A percentile compares a stretch with the other conserved stretches of the same genome.
These are phyloP conservation scores for Rhamnella rubrinervis DNA, from an alignment of 331 rosid genomes.

Conservation along the genomic window DNA sequence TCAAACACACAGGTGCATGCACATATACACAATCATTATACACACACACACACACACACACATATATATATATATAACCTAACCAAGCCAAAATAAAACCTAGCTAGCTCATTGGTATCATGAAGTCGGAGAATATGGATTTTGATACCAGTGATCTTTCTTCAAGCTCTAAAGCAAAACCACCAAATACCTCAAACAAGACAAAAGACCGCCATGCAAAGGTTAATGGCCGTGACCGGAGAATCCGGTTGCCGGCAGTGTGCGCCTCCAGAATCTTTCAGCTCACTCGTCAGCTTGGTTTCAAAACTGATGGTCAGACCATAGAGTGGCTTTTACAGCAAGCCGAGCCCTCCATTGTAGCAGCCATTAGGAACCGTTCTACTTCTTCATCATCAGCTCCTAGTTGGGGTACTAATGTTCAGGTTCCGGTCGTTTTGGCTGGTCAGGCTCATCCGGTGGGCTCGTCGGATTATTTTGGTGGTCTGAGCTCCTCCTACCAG, in stretches of 20 bases:
- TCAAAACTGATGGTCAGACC: conserved; percentile 41
- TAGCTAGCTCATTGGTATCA: too few relatives aligned
- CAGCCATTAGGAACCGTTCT: conserved; percentile 8
- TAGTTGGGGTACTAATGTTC: too few relatives aligned
- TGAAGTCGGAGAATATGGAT: too few relatives aligned
- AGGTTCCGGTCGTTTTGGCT: neutral
- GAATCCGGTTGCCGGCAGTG: conserved; percentile 24
- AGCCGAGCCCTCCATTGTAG: conserved; percentile 29
- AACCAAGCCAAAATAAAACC: too few relatives aligned
- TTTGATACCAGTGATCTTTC: too few relatives aligned
- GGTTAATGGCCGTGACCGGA: conserved; percentile 38
- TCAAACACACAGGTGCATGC: too few relatives aligned
- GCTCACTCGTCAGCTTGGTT: conserved; percentile 47
- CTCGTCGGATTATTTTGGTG: too few relatives aligned
- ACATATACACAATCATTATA: too few relatives aligned
- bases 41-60: too few relatives aligned
- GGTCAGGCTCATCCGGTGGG: neutral
- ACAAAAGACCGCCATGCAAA: conserved; percentile 27
- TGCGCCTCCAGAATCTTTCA: conserved; percentile 50
- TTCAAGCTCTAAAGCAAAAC: neutral
- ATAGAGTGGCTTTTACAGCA: conserved; percentile 46
- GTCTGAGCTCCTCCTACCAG: too few relatives aligned
- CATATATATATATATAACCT: too few relatives aligned
- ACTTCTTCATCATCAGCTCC: neutral
- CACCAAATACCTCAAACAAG: conserved; percentile 8